Evolutionary conservation across 1,284 basidiomycete genomes (phyloP).

Genomic region (Apiotrichum porosum): DNA sequence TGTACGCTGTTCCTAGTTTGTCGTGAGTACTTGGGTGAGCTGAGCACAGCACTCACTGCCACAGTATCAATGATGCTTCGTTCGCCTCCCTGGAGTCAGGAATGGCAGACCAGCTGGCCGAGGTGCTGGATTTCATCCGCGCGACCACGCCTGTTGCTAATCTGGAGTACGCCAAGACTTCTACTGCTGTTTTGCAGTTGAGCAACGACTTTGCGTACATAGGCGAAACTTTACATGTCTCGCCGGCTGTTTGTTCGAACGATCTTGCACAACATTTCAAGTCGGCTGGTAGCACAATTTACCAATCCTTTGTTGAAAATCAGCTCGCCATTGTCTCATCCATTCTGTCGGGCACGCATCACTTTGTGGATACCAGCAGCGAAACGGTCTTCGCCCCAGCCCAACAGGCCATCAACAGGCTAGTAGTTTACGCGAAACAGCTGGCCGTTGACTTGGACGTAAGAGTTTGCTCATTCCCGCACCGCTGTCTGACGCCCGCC

Average conservation of each 20-base stretch:
- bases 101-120: slow-evolving; percentile 1
- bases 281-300: slow-evolving; percentile 61
- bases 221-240: slow-evolving; percentile 31
- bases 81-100: not conserved
- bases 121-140: slow-evolving; percentile 10
- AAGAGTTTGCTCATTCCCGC: too few species aligned
- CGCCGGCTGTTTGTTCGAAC: too few species aligned
- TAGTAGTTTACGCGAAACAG: too few species aligned
- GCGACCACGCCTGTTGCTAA: slow-evolving; percentile 68
- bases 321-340: slow-evolving; percentile 53
- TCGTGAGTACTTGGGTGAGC: not conserved
- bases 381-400: slow-evolving; percentile 53
- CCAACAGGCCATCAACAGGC: not conserved
- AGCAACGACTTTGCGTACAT: slow-evolving; percentile 82
- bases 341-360: slow-evolving; percentile 60
- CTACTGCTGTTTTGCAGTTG: slow-evolving; percentile 66
- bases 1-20: not conserved
- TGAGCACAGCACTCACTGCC: not conserved
- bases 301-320: slow-evolving; percentile 62
- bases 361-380: slow-evolving; percentile 67
- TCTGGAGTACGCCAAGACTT: slow-evolving; percentile 56
- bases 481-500: not conserved
- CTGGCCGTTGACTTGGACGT: too few species aligned
- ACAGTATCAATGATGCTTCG: not conserved
- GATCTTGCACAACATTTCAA: slow-evolving; percentile 55